Percentiles rank a stretch among this genome's conserved stretches.
phyloP scores from a whole-genome alignment of 176 grass and related monocot species.

The Hyparrhenia diplandra region DNA sequence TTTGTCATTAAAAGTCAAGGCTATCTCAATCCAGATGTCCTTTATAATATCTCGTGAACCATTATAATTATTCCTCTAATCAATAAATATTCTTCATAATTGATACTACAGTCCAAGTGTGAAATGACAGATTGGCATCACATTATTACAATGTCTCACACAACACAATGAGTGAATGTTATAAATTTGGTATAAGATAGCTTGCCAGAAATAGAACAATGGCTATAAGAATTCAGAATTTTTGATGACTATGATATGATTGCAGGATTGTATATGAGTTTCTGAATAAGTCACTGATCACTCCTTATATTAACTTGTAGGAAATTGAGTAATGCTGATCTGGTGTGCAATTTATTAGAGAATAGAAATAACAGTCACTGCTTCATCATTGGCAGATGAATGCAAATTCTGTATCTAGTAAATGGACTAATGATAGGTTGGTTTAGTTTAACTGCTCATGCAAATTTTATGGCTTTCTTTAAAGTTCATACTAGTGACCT shows the following conservation, averaged over 20 bases:
- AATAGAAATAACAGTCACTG: background rate
- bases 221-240: background rate
- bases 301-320: background rate
- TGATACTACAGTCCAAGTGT: background rate
- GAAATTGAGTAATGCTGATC: background rate
- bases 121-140: background rate
- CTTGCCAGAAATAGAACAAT: background rate
- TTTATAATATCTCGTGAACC: background rate
- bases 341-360: background rate
- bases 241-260: background rate
- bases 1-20: background rate
- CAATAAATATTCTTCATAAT: background rate
- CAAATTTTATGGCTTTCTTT: background rate
- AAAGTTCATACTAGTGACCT: background rate
- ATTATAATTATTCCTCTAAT: background rate
- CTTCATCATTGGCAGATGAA: background rate
- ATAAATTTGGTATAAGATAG: background rate
- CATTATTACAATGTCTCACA: background rate
- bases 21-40: background rate
- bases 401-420: background rate
- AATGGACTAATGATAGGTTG: background rate
- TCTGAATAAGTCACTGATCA: background rate
- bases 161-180: background rate
- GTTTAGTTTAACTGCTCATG: background rate
- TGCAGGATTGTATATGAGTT: background rate